A percentile compares a stretch with the other conserved stretches of the same genome.
Conservation (phyloP, 768 basidiomycete species). For the Mycena indigotica region DNA sequence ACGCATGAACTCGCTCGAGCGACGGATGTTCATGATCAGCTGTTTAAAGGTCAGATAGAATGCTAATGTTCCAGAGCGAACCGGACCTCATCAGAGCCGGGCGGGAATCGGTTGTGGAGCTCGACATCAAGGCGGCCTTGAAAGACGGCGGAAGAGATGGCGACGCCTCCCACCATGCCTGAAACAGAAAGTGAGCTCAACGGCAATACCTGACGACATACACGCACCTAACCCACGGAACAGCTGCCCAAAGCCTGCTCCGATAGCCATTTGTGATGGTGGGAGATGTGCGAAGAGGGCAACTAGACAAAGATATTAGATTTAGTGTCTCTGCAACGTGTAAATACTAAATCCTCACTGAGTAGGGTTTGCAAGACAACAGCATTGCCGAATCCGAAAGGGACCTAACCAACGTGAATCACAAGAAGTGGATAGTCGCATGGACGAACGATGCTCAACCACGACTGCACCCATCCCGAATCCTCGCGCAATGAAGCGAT, state of each 20-base stretch:
- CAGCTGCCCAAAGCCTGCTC: conserved; percentile 60
- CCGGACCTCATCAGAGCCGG: conserved; percentile 47
- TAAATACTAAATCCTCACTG: conserved; percentile 46
- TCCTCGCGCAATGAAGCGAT: conserved; percentile 45
- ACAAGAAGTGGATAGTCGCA: background rate
- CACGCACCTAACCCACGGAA: conserved; percentile 56
- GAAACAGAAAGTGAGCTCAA: background rate
- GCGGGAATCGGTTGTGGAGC: conserved; percentile 46
- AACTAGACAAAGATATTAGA: conserved; percentile 41
- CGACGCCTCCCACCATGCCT: conserved; percentile 61
- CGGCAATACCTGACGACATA: background rate
- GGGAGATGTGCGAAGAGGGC: conserved; percentile 64
- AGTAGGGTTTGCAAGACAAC: conserved; percentile 71
- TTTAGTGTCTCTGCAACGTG: too few relatives aligned
- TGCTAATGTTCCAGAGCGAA: too few relatives aligned
- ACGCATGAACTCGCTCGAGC: conserved; percentile 53
- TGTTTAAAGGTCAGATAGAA: too few relatives aligned
- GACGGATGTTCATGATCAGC: conserved; percentile 56
- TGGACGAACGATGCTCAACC: conserved; percentile 61
- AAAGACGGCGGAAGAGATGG: conserved; percentile 60
- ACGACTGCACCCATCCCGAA: conserved; percentile 44
- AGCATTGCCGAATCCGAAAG: conserved; percentile 72
- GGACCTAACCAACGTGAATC: conserved; percentile 45
- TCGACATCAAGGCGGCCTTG: conserved; percentile 52
- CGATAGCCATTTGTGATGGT: conserved; percentile 55